Percentiles rank a stretch among this genome's conserved stretches.
Evolutionary conservation across 1,139 yeast genomes (phyloP).

Genomic region (Scheffersomyces titani): DNA sequence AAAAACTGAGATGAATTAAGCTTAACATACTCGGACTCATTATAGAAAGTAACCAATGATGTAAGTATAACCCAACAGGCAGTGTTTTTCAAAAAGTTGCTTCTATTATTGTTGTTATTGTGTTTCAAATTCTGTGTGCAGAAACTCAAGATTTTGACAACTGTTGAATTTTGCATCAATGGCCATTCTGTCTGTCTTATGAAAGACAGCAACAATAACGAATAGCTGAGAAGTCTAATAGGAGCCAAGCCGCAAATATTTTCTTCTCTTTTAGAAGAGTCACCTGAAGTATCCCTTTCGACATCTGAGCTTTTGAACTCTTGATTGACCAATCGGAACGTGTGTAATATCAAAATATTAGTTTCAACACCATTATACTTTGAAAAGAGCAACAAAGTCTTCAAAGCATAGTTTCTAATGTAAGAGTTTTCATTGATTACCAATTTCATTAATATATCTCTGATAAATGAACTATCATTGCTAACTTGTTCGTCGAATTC

Average conservation of each 20-base stretch:
- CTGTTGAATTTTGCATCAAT: conserved; percentile 41
- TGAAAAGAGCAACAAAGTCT: conserved; percentile 34
- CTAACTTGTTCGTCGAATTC: conserved; percentile 15
- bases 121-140: conserved; percentile 52
- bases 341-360: conserved; percentile 35
- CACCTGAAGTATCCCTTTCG: conserved; percentile 15
- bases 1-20: conserved; percentile 76
- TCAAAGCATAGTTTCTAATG: conserved; percentile 39
- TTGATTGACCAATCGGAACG: conserved; percentile 34
- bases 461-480: conserved; percentile 25
- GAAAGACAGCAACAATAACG: conserved; percentile 40
- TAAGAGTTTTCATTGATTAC: conserved; percentile 34
- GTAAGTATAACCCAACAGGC: conserved; percentile 71
- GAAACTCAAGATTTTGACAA: conserved; percentile 46
- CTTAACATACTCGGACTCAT: conserved; percentile 53
- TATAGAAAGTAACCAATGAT: conserved; percentile 63
- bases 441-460: conserved; percentile 33
- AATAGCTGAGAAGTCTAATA: conserved; percentile 32
- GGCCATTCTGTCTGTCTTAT: conserved; percentile 40
- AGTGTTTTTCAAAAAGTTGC: conserved; percentile 25
- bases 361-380: conserved; percentile 34
- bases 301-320: conserved; percentile 28
- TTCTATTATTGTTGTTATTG: conserved; percentile 20
- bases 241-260: conserved; percentile 24
- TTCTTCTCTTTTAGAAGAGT: conserved; percentile 16